A percentile compares a stretch with the other conserved stretches of the same genome.
These are phyloP conservation scores for Brassica cretica DNA, from an alignment of 345 rosid genomes.

Conservation along the genomic window DNA sequence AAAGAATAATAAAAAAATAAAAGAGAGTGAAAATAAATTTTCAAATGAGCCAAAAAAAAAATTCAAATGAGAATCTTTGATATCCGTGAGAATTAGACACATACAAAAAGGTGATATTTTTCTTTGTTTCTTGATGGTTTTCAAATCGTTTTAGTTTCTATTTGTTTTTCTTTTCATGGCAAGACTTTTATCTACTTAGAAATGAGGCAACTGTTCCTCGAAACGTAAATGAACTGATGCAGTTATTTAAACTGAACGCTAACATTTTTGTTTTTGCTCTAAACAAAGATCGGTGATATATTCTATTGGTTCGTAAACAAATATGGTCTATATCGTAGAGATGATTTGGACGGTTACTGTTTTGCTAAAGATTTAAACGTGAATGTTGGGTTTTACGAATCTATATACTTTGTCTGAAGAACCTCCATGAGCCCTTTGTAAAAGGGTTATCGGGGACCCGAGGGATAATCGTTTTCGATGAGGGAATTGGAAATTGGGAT, in stretches of 20 bases:
- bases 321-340: too few species aligned
- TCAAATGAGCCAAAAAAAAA: not conserved
- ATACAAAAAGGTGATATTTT: too few species aligned
- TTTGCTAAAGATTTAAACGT: too few species aligned
- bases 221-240: too few species aligned
- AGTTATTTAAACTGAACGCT: not conserved
- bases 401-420: too few species aligned
- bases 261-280: not conserved
- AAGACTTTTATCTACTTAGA: not conserved
- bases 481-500: slow-evolving; percentile 27
- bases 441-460: slow-evolving; percentile 38
- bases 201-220: not conserved
- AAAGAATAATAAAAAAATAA: not conserved
- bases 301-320: too few species aligned
- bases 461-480: slow-evolving; percentile 34
- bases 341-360: too few species aligned
- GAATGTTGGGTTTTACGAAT: too few species aligned
- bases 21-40: not conserved
- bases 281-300: not conserved
- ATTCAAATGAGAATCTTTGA: not conserved
- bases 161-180: not conserved
- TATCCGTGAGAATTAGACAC: not conserved
- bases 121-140: not conserved
- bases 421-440: not conserved
- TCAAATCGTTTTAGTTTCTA: not conserved